phyloP scores from a whole-genome alignment of 1,284 basidiomycete genomes.

The Marasmius oreades region DNA sequence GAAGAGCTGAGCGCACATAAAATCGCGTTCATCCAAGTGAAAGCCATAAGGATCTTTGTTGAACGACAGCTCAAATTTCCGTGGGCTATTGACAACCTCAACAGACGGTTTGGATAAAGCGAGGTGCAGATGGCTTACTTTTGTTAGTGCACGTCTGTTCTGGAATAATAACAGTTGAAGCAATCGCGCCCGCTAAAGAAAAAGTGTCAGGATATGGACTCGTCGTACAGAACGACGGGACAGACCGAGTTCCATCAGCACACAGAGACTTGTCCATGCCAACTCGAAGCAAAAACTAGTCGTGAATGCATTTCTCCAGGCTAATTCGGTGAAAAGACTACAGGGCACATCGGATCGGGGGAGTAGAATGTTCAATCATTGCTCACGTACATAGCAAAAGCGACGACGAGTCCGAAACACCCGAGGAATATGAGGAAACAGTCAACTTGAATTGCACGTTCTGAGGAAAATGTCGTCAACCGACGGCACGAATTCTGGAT shows the following conservation, averaged over 20 bases:
- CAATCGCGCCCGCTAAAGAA: constrained; percentile 43
- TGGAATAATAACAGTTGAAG: constrained; percentile 38
- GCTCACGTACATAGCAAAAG: constrained; percentile 55
- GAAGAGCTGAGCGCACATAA: constrained; percentile 41
- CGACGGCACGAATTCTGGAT: not conserved
- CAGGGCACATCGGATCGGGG: not conserved
- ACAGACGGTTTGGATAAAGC: constrained; percentile 13
- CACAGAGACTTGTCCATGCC: constrained; percentile 57
- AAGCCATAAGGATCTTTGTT: constrained; percentile 53
- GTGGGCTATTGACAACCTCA: constrained; percentile 6
- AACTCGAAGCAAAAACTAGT: constrained; percentile 71
- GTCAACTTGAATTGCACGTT: constrained; percentile 38
- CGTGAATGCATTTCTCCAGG: constrained; percentile 46
- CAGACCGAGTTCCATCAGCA: constrained; percentile 60
- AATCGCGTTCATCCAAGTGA: constrained; percentile 58
- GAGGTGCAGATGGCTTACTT: constrained; percentile 16
- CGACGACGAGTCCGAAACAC: constrained; percentile 50
- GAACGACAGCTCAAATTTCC: constrained; percentile 45
- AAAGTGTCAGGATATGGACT: constrained; percentile 8
- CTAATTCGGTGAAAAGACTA: constrained; percentile 62
- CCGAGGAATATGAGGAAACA: constrained; percentile 62
- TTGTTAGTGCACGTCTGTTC: constrained; percentile 27
- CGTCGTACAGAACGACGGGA: constrained; percentile 5
- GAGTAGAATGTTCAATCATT: not conserved
- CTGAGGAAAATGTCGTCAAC: constrained; percentile 9